Conservation (phyloP, 345 rosid species). For the Citrus reticulata region DNA sequence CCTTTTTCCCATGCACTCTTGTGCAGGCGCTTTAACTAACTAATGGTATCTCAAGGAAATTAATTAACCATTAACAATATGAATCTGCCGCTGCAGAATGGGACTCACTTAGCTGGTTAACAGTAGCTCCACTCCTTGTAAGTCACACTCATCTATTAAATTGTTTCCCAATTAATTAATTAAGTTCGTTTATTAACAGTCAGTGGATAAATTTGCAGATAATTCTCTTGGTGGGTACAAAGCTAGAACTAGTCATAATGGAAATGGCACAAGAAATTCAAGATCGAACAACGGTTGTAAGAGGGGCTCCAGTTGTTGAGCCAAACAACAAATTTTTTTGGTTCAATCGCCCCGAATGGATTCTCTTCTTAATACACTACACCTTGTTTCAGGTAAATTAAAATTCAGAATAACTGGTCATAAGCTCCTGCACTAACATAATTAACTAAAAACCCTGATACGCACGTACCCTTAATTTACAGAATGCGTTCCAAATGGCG, state of each 20-base stretch:
- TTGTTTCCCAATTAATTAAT: too few relatives aligned
- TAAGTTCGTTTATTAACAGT: too few relatives aligned
- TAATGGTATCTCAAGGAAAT: neutral
- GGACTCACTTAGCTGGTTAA: constrained; percentile 47
- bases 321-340: constrained; percentile 57
- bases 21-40: neutral
- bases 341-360: constrained; percentile 55
- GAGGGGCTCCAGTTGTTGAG: constrained; percentile 54
- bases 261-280: constrained; percentile 53
- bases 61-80: neutral
- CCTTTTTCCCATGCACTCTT: neutral
- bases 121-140: constrained; percentile 38
- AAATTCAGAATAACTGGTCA: neutral
- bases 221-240: constrained; percentile 49
- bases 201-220: constrained; percentile 27
- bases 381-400: constrained; percentile 38
- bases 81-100: constrained; percentile 30
- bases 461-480: neutral
- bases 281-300: constrained; percentile 32
- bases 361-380: constrained; percentile 43
- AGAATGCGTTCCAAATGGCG: constrained; percentile 60
- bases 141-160: neutral
- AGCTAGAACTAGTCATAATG: constrained; percentile 51
- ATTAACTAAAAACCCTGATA: too few relatives aligned
- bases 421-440: too few relatives aligned